Evolutionary conservation across 208 protist species (phyloP), one percentile per base, ranked within the genome.

Genomic region (Crithidia bombi): DNA sequence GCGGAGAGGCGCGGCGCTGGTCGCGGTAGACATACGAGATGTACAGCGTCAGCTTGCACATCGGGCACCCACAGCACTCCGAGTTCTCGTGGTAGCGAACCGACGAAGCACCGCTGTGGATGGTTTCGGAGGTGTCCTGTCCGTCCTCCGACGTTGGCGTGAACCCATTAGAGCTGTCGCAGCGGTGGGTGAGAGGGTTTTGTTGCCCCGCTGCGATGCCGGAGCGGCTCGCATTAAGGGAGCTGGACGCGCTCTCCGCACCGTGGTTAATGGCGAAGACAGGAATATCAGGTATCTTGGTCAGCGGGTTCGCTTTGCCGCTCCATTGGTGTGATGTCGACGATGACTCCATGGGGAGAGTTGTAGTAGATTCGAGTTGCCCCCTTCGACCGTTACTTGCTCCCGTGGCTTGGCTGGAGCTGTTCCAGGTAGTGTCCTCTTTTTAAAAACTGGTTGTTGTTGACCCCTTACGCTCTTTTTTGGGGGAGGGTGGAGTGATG

Each of bases 1-100:
- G 87, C 47, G 73, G 75, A 1, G 92, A 96, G 57, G 89, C 74
- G 23, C 81, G 85, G 32, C 87, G 76, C 64, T 96, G 92, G 47
- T 91, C 82, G 35, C 72, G 64, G 78, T 89, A 96, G 32, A 94
- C 50, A 26, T 66, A 77, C 35, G 82, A 75, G 63, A 83, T 90
- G 66, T 92, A 87, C 47, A 70, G 75, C 33, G 65, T 74, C n/a
- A 95, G 76, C 39, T 38, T 67, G 56, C 92, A 96, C 79, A 91
- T 84, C 12, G 92, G 75, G 62, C 92, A 96, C 25, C 30, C 36
- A 57, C 91, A 96, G 7, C 23, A 38, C 33, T 73, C 59, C 3
- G 63, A 55, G 71, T 77, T 77, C 30, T 77, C 56, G 58, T 77
- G 71, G 26, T 67, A 69, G n/a, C 41, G 50, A 4, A 50, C 38